Conservation (phyloP, 495 filamentous ascomycete species). For the Hamigera avellanea region DNA sequence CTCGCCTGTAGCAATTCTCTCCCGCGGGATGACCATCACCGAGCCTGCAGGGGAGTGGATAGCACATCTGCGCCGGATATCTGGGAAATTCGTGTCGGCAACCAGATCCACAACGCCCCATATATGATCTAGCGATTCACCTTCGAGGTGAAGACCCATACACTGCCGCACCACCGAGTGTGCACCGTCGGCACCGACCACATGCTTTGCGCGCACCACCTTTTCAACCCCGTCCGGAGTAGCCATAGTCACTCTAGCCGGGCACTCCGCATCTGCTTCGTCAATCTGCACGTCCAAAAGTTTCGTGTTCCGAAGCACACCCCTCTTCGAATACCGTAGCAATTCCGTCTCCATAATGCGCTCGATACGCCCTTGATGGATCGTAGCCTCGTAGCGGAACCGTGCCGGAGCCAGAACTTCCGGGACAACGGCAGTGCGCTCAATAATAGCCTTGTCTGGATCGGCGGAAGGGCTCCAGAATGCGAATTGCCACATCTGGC, state of each 20-base stretch:
- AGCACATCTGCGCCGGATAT: conserved; percentile 54
- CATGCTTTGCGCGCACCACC: conserved; percentile 52
- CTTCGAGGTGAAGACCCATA: conserved; percentile 46
- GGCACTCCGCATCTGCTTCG: conserved; percentile 43
- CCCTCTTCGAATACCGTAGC: conserved; percentile 34
- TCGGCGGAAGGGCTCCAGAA: conserved; percentile 38
- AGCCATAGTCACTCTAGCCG: too few species aligned
- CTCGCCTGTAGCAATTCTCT: conserved; percentile 38
- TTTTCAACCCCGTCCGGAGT: too few species aligned
- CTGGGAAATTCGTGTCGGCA: conserved; percentile 58
- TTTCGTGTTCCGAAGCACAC: conserved; percentile 40
- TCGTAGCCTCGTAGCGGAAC: conserved; percentile 42
- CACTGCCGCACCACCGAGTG: conserved; percentile 48
- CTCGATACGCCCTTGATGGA: conserved; percentile 54
- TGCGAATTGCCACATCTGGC: conserved; percentile 39
- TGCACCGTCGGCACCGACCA: conserved; percentile 59
- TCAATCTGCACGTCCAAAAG: conserved; percentile 43
- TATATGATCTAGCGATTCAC: conserved; percentile 52
- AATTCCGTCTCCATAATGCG: conserved; percentile 47
- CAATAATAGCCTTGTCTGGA: conserved; percentile 37
- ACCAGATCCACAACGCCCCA: conserved; percentile 59
- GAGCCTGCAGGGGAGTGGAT: conserved; percentile 57
- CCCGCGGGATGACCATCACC: conserved; percentile 62
- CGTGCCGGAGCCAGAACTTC: conserved; percentile 37
- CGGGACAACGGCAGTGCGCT: conserved; percentile 34